Conservation (phyloP, 768 basidiomycete genomes). For the Lactarius akahatsu region DNA sequence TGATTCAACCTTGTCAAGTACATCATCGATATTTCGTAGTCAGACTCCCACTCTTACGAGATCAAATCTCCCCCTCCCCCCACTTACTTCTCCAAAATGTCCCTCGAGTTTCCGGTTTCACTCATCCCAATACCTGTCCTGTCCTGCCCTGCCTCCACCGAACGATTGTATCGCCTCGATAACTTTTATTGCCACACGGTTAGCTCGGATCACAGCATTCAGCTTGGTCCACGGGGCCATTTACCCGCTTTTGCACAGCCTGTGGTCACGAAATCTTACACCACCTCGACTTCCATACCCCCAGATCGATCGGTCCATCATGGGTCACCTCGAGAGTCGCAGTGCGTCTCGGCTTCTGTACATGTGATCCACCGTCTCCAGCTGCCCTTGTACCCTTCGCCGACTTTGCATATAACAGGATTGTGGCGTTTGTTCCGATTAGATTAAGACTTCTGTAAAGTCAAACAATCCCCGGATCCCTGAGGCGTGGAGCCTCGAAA, state of each 20-base stretch:
- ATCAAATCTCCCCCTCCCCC: not conserved
- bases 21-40: not conserved
- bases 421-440: not conserved
- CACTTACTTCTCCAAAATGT: not conserved
- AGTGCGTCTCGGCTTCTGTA: not conserved
- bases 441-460: not conserved
- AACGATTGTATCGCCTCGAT: not conserved
- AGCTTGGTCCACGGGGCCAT: not conserved
- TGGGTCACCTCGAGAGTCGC: not conserved
- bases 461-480: not conserved
- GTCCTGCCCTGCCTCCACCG: not conserved
- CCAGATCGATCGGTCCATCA: not conserved
- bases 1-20: slow-evolving; percentile 2
- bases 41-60: not conserved
- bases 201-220: slow-evolving; percentile 6
- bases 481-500: not conserved
- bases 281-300: not conserved
- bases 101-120: not conserved
- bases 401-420: not conserved
- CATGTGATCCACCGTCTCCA: not conserved
- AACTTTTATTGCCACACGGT: not conserved
- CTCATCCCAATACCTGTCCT: not conserved
- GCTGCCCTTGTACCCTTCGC: not conserved
- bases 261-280: not conserved
- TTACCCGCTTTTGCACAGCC: slow-evolving; percentile 11